phyloP scores from a whole-genome alignment of 371 early-diverging fungal species.

The Nematocida ausubeli region DNA sequence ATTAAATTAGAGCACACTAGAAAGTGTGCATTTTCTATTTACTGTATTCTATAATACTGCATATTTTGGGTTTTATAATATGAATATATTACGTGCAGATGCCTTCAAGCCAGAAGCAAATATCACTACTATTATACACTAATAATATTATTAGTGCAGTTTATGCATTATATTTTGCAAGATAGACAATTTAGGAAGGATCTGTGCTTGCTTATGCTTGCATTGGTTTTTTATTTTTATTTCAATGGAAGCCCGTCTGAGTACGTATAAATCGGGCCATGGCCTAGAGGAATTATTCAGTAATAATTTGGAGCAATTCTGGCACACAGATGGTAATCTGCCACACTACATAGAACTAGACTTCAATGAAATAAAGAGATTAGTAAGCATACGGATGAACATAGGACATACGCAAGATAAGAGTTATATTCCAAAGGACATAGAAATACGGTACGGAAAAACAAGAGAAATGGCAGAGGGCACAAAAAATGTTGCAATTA shows the following conservation, averaged over 20 bases:
- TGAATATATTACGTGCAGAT: no score
- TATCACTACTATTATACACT: no score
- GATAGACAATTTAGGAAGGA: no score
- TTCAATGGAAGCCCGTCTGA: conserved; percentile 65
- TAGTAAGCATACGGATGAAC: conserved; percentile 72
- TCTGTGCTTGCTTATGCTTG: no score
- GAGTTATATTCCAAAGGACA: conserved; percentile 77
- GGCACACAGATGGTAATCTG: conserved; percentile 67
- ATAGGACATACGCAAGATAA: conserved; percentile 78
- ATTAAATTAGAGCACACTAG: no score
- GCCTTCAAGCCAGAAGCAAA: no score
- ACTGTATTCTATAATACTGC: no score
- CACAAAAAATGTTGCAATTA: conserved; percentile 69
- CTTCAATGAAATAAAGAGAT: conserved; percentile 57
- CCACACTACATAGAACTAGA: conserved; percentile 66
- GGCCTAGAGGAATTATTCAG: conserved; percentile 65
- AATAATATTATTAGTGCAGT: no score
- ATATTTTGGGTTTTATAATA: no score
- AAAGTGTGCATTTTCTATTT: no score
- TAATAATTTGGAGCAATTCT: conserved; percentile 59
- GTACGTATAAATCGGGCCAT: conserved; percentile 67
- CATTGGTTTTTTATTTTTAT: no score
- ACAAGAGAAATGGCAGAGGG: conserved; percentile 71
- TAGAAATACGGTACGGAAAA: conserved; percentile 74
- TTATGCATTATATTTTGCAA: no score